These are phyloP conservation scores for Aschersonia sp. DNA, from an alignment of 2,329 filamentous ascomycete genomes.

Conservation along the genomic window DNA sequence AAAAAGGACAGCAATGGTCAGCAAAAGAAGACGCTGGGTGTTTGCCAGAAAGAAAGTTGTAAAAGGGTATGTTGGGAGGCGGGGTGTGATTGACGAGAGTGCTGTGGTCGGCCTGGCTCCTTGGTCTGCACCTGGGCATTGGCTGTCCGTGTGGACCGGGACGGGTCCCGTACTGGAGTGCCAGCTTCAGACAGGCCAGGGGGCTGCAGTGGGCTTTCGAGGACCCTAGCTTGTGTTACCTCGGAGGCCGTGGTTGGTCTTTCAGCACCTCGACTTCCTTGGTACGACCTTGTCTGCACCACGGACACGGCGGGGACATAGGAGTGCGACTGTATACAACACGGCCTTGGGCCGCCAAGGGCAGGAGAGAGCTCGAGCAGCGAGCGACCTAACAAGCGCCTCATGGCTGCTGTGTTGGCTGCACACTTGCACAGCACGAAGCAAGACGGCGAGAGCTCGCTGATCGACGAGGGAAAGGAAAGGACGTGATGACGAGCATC, in stretches of 20 bases:
- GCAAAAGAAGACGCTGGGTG: too few species aligned
- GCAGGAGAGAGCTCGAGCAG: too few species aligned
- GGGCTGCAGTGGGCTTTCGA: neutral
- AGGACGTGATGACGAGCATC: too few species aligned
- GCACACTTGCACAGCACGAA: too few species aligned
- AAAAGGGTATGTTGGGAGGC: slow-evolving; percentile 15
- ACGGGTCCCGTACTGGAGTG: neutral
- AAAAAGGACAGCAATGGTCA: slow-evolving; percentile 9
- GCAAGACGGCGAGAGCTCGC: too few species aligned
- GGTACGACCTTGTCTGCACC: neutral
- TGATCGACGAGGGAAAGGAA: too few species aligned
- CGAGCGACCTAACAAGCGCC: too few species aligned
- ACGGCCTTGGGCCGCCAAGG: neutral
- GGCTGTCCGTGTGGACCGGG: neutral
- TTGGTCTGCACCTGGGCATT: neutral
- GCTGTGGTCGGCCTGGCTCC: slow-evolving; percentile 8
- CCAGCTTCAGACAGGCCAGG: slow-evolving; percentile 2
- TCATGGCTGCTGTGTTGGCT: too few species aligned
- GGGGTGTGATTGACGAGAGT: slow-evolving; percentile 10
- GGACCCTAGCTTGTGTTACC: slow-evolving; percentile 2
- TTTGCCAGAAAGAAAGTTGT: slow-evolving; percentile 11
- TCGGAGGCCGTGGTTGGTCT: slow-evolving; percentile 4
- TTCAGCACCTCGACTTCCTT: slow-evolving; percentile 2
- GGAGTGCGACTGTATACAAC: neutral
- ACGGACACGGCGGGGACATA: neutral